These are phyloP conservation scores for Penicillium sp. DNA, from an alignment of 2,329 filamentous ascomycete genomes.

Conservation along the genomic window DNA sequence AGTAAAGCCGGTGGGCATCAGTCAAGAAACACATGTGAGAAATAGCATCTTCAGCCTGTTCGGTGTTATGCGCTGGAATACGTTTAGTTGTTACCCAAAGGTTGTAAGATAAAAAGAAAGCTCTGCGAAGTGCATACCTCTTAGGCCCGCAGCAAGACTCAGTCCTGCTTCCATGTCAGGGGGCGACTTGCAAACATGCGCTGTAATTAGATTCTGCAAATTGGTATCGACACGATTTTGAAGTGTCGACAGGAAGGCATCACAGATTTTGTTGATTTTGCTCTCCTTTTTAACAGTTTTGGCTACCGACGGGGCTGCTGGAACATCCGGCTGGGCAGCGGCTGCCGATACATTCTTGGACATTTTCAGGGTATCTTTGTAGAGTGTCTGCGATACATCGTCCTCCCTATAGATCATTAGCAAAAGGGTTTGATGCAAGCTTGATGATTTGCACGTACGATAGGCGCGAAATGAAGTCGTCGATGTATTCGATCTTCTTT, in stretches of 20 bases:
- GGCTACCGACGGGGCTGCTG: constrained; percentile 5
- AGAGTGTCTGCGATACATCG: constrained; percentile 90
- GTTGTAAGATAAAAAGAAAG: neutral
- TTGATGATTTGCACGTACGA: constrained; percentile 51
- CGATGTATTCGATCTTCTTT: constrained; percentile 74
- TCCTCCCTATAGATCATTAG: constrained; percentile 59
- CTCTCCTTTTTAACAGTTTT: constrained; percentile 28
- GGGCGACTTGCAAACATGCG: constrained; percentile 88
- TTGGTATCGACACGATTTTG: constrained; percentile 59
- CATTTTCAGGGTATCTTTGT: constrained; percentile 71
- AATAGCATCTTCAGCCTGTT: constrained; percentile 79
- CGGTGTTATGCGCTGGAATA: constrained; percentile 54
- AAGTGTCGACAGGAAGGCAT: constrained; percentile 71
- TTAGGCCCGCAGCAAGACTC: constrained; percentile 69
- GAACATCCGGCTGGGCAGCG: constrained; percentile 25
- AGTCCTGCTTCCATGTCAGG: constrained; percentile 86
- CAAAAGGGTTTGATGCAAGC: constrained; percentile 10
- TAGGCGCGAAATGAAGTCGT: constrained; percentile 84
- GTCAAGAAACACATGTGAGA: constrained; percentile 97
- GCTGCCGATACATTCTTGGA: constrained; percentile 30
- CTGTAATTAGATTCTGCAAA: constrained; percentile 89
- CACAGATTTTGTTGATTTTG: constrained; percentile 86
- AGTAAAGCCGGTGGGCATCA: constrained; percentile 87
- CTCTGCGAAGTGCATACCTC: constrained; percentile 35
- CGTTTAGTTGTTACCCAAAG: constrained; percentile 12